These are phyloP conservation scores for Trichoderma harzianum DNA, from an alignment of 2,329 filamentous ascomycete species.

Conservation along the genomic window DNA sequence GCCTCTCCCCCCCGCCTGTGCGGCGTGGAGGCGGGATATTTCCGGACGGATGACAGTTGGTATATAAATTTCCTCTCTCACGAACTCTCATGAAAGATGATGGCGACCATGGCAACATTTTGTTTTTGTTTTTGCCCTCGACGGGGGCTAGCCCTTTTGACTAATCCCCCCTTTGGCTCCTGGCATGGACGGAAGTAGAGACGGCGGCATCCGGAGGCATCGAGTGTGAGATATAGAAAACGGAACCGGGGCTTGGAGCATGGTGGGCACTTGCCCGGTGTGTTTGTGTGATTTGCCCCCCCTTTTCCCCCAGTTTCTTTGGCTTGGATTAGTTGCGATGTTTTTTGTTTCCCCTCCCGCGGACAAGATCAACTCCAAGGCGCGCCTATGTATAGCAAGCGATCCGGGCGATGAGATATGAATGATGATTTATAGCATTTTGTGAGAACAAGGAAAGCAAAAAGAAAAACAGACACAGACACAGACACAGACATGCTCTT, in stretches of 20 bases:
- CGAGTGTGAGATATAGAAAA: constrained; percentile 17
- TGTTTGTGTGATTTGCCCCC: constrained; percentile 1
- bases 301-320: constrained; percentile 15
- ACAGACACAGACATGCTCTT: neutral
- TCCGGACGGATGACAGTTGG: constrained; percentile 25
- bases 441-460: neutral
- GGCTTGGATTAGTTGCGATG: constrained; percentile 17
- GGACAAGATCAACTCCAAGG: constrained; percentile 17
- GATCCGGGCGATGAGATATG: constrained; percentile 20
- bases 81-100: constrained; percentile 30
- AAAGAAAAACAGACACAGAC: neutral
- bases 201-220: constrained; percentile 14
- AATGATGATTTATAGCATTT: constrained; percentile 20
- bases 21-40: constrained; percentile 2
- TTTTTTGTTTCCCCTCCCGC: neutral
- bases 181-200: constrained; percentile 10
- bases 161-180: neutral
- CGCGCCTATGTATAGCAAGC: constrained; percentile 19
- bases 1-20: neutral
- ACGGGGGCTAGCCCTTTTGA: neutral
- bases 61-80: constrained; percentile 36
- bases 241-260: constrained; percentile 17
- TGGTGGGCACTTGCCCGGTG: constrained; percentile 18
- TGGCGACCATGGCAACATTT: constrained; percentile 15
- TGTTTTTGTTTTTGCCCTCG: neutral